Percentiles rank a stretch among this genome's conserved stretches.
Conservation (phyloP, 2,329 filamentous ascomycete species). For the Juglanconis oblonga region DNA sequence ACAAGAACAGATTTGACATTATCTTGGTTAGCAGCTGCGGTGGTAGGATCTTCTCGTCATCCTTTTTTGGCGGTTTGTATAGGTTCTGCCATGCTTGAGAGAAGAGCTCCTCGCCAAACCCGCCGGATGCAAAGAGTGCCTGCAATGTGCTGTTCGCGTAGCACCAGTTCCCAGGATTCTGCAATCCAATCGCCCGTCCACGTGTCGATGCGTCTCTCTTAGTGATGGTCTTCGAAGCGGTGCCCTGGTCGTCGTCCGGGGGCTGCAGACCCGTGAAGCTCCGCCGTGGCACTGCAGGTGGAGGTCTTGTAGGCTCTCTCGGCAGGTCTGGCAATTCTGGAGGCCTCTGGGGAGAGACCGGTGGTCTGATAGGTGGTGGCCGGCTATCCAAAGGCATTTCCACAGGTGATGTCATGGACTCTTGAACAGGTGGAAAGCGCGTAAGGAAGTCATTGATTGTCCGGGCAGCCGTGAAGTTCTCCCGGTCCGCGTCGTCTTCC, state of each 20-base stretch:
- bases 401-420: slow-evolving; percentile 54
- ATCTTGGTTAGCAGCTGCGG: slow-evolving; percentile 60
- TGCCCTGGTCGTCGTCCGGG: slow-evolving; percentile 34
- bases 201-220: slow-evolving; percentile 34
- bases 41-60: slow-evolving; percentile 49
- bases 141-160: slow-evolving; percentile 93
- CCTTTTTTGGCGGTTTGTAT: slow-evolving; percentile 67
- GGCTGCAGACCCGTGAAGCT: slow-evolving; percentile 75
- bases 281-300: slow-evolving; percentile 62
- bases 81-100: slow-evolving; percentile 56
- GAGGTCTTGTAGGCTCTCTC: slow-evolving; percentile 62
- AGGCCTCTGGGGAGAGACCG: slow-evolving; percentile 3
- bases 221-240: slow-evolving; percentile 40
- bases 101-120: slow-evolving; percentile 65
- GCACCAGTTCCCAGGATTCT: slow-evolving; percentile 80
- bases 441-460: slow-evolving; percentile 66
- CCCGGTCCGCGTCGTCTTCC: background rate
- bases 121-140: slow-evolving; percentile 70
- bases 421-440: slow-evolving; percentile 68
- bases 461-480: slow-evolving; percentile 10
- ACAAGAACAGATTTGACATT: slow-evolving; percentile 56
- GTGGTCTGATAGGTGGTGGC: background rate
- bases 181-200: slow-evolving; percentile 65
- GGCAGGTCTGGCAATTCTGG: slow-evolving; percentile 46
- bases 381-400: slow-evolving; percentile 12